Conservation (phyloP, 1,139 yeast species). For the Saccharomyces hybrid region DNA sequence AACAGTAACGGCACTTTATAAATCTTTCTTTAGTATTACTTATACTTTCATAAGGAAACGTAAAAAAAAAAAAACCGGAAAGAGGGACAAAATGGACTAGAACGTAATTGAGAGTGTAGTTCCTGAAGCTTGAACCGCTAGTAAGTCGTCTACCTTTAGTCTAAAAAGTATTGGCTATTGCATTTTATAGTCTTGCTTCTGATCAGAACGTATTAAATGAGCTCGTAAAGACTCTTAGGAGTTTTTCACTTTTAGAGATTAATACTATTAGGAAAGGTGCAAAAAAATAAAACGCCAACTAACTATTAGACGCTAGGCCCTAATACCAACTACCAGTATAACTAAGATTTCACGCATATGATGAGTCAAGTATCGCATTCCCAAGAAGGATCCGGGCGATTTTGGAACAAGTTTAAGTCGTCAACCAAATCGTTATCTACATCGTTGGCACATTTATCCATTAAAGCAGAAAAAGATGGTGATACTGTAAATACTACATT, state of each 20-base stretch:
- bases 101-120: neutral
- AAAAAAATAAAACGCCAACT: neutral
- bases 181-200: neutral
- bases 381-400: slow-evolving; percentile 15
- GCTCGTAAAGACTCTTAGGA: neutral
- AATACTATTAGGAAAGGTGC: neutral
- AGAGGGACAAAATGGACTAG: neutral
- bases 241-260: neutral
- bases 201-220: neutral
- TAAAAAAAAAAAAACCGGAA: neutral
- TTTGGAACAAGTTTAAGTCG: slow-evolving; percentile 30
- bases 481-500: slow-evolving; percentile 33
- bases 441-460: slow-evolving; percentile 25
- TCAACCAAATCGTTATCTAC: slow-evolving; percentile 29
- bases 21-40: neutral
- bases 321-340: neutral
- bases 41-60: neutral
- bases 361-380: neutral
- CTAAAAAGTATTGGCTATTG: neutral
- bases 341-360: neutral
- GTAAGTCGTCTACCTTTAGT: neutral
- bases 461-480: slow-evolving; percentile 36
- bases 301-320: neutral
- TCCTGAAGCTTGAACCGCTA: neutral
- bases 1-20: neutral